A percentile compares a stretch with the other conserved stretches of the same genome.
These are phyloP conservation scores for Diaporthe caulivora DNA, from an alignment of 2,329 filamentous ascomycete genomes.

Conservation along the genomic window DNA sequence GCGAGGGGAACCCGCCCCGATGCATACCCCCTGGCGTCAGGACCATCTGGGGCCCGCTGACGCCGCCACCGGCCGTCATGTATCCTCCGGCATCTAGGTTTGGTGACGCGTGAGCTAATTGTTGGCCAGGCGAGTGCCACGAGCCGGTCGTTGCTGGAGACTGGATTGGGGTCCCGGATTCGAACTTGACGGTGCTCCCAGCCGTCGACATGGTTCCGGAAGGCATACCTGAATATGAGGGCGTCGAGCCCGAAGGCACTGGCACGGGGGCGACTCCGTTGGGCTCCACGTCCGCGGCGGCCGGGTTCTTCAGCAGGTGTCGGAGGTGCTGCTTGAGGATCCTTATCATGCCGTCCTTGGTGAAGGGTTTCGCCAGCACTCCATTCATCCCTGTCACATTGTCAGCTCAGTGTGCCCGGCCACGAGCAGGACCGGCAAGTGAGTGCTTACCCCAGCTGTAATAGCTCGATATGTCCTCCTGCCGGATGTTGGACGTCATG, in stretches of 20 bases:
- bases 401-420: neutral
- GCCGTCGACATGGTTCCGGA: constrained; percentile 49
- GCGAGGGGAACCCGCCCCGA: constrained; percentile 50
- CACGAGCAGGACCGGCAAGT: constrained; percentile 32
- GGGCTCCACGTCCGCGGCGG: constrained; percentile 54
- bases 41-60: constrained; percentile 54
- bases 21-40: constrained; percentile 52
- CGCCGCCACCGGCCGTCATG: constrained; percentile 58
- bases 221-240: constrained; percentile 48
- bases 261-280: constrained; percentile 45
- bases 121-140: constrained; percentile 65
- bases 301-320: constrained; percentile 80
- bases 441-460: constrained; percentile 86
- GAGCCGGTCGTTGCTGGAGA: constrained; percentile 62
- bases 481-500: constrained; percentile 98
- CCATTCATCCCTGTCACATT: constrained; percentile 87
- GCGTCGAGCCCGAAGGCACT: constrained; percentile 40
- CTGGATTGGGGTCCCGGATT: constrained; percentile 65
- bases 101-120: constrained; percentile 62
- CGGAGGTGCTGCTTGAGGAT: constrained; percentile 90
- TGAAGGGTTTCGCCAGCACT: constrained; percentile 96
- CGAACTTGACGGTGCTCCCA: constrained; percentile 60
- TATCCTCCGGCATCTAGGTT: constrained; percentile 52
- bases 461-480: constrained; percentile 96
- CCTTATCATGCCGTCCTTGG: constrained; percentile 84